Base-by-base conservation (phyloP, 1,139 yeast genomes). In the Scheffersomyces lignicola region DNA sequence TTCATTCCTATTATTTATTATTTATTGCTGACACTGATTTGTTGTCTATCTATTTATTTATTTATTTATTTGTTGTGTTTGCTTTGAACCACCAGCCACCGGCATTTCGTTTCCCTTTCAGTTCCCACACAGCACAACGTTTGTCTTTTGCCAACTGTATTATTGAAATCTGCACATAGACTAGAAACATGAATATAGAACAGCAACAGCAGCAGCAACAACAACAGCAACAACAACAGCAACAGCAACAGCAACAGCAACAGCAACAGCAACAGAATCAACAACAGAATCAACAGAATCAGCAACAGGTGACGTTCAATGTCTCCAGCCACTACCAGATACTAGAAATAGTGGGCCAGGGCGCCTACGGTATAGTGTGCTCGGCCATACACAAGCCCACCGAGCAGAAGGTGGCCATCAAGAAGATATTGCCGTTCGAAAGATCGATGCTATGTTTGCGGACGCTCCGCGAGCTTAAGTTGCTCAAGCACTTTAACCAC, bases 351-450 rank as follows among this genome's bases (percentile, higher is more conserved):
- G 44, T 72, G 4, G 75, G 75, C 3, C 65, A 62, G 39, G 76
- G 76, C 2, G 73, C 75, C 1, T 70, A 69, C 41, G 76, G 76
- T 1, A 54, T 65, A 2, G 76, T 70, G 2, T 65, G 70, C 36
- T 52, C 58, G 15, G 76, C 74, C 1, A 49, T 55, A 10, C 72
- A 70, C 39, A 52, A 50, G 29, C 69, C 73, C 1, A 61, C 71
- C 1, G 58, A 62, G 3, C 60, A 54, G 12, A 51, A 54, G 30
- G 75, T 70, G 5, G 76, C 76, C 5, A 67, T 70, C 34, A 69
- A 69, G 43, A 66, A 62, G 36, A 57, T 70, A 3, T 65, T 61
- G 34, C 73, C 74, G 2, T 68, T 68, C 41, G 56, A 54, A n/a
- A 60, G 59, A 35, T 53, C 63, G 1, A 44, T 68, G 31, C 55